phyloP scores from a whole-genome alignment of 305 asterid species.

The Fraxinus paxiana region DNA sequence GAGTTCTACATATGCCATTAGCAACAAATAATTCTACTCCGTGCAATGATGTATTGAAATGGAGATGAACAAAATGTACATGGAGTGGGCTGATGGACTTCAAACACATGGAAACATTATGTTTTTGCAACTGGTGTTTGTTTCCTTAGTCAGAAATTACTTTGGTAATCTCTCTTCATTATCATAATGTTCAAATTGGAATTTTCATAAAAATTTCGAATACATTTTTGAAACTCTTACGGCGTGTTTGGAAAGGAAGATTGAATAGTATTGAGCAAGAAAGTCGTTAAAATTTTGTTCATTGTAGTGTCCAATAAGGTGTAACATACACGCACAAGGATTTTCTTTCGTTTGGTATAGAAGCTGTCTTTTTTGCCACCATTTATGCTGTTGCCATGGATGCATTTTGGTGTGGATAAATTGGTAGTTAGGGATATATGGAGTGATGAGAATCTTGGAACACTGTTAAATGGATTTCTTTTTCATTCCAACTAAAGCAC shows the following conservation, averaged over 20 bases:
- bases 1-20: neutral
- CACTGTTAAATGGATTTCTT: neutral
- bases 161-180: neutral
- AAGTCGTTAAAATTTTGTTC: neutral
- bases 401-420: neutral
- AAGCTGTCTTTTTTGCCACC: neutral
- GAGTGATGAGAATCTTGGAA: neutral
- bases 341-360: neutral
- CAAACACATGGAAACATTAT: neutral
- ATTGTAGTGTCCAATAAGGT: neutral
- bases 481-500: neutral
- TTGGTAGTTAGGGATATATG: neutral
- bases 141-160: neutral
- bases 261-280: neutral
- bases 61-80: neutral
- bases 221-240: neutral
- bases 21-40: neutral
- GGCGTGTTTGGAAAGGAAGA: neutral
- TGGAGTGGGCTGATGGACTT: neutral
- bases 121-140: neutral
- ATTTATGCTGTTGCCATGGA: neutral
- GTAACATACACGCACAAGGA: neutral
- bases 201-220: neutral
- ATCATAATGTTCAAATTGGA: neutral
- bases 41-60: neutral